Conservation (phyloP, 2,329 filamentous ascomycete genomes). For the Thyridium curvatum region DNA sequence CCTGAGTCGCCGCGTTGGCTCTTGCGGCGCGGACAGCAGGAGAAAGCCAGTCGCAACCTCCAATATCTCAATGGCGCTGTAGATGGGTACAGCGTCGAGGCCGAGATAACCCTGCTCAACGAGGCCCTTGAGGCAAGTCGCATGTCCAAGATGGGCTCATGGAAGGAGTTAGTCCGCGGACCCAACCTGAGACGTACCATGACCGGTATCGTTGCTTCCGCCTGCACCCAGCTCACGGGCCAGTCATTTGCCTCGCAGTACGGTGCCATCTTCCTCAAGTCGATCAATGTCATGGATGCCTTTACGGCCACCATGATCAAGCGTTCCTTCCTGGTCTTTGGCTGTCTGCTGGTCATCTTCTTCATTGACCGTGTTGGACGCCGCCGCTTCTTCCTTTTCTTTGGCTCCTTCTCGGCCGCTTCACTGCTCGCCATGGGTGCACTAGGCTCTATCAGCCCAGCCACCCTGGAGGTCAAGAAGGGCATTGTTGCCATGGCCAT, state of each 20-base stretch:
- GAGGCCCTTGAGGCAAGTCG: conserved; percentile 4
- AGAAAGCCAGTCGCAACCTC: conserved; percentile 8
- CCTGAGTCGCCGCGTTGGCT: conserved; percentile 21
- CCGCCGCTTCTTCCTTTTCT: conserved; percentile 1
- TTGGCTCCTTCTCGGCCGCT: conserved; percentile 1
- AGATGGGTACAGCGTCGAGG: conserved; percentile 9
- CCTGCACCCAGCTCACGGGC: conserved; percentile 1
- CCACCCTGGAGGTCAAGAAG: not conserved
- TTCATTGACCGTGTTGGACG: conserved; percentile 1
- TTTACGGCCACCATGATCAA: conserved; percentile 3
- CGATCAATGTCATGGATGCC: conserved; percentile 2
- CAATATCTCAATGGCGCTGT: conserved; percentile 10
- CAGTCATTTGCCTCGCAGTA: conserved; percentile 2
- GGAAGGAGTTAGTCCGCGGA: conserved; percentile 1
- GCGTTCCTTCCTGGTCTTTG: conserved; percentile 1
- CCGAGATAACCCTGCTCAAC: conserved; percentile 8
- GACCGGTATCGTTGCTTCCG: not conserved
- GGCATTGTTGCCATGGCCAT: conserved; percentile 3
- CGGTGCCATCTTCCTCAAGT: conserved; percentile 1
- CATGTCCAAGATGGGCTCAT: too few relatives aligned
- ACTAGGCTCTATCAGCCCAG: not conserved
- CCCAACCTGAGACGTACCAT: conserved; percentile 2
- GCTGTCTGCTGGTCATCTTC: conserved; percentile 1
- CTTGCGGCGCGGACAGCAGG: conserved; percentile 10
- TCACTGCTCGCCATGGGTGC: conserved; percentile 5